Conservation (phyloP, 345 rosid genomes). For the Dipteronia dyeriana region DNA sequence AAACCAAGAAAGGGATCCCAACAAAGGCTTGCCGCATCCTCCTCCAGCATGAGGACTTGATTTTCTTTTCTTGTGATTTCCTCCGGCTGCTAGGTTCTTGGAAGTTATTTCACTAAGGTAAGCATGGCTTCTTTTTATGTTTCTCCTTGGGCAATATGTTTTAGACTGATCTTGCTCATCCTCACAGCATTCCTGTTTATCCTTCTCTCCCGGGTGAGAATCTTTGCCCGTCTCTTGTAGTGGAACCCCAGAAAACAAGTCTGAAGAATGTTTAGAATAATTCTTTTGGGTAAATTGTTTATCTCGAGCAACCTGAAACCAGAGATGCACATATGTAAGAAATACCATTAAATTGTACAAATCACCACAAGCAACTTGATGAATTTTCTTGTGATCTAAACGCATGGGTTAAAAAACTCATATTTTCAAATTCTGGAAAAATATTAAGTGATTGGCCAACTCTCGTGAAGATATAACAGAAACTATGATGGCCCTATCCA, state of each 20-base stretch:
- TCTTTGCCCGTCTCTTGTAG: background rate
- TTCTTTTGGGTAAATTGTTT: slow-evolving; percentile 9
- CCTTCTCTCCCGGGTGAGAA: slow-evolving; percentile 6
- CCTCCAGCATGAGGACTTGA: background rate
- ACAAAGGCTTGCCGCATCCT: too few species aligned
- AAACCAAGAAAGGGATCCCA: slow-evolving; percentile 10
- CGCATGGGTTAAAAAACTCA: background rate
- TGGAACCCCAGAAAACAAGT: slow-evolving; percentile 10
- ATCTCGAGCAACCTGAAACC: slow-evolving; percentile 28
- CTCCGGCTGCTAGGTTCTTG: slow-evolving; percentile 15
- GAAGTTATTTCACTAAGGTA: slow-evolving; percentile 14
- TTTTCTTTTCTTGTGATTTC: slow-evolving; percentile 30
- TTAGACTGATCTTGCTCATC: background rate
- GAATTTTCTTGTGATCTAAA: background rate
- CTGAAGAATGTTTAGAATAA: slow-evolving; percentile 2
- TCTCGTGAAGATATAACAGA: background rate
- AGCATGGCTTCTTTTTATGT: slow-evolving; percentile 14
- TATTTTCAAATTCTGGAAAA: background rate
- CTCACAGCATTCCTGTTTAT: background rate
- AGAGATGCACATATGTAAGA: background rate
- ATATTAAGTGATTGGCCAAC: background rate
- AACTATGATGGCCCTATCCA: background rate
- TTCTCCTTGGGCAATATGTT: slow-evolving; percentile 2
- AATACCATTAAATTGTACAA: background rate
- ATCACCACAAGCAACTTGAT: background rate